Base-by-base conservation (phyloP, 169 alveolate genomes). In the Cytauxzoon felis region DNA sequence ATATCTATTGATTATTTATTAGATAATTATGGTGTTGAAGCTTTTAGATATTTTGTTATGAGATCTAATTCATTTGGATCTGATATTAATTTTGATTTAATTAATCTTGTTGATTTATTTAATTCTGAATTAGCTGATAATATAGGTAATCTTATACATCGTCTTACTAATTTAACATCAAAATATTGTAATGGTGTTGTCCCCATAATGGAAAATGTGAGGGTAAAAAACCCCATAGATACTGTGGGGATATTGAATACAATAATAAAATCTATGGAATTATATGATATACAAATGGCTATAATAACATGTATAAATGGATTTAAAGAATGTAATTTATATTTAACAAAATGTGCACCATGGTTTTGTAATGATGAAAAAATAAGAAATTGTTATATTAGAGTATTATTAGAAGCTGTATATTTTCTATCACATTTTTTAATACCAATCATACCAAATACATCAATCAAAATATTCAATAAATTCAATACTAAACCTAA, bases 401-500 rank as follows among this genome's bases (percentile, higher is more conserved):
- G 97, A 47, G 59, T 82, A n/a, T 83, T 86, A 57, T 78, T 93
- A 52, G 96, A 94, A 79, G 90, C 93, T n/a, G 81, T 92, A 26
- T 94, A 92, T 72, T 83, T 86, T 41, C 61, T 91, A 60, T 92
- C 92, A 11, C 93, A 90, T 69, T 70, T 92, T 64, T 60, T 92
- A 47, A 90, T 90, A 33, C 95, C 96, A 7, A 81, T 90, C 69
- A 68, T 89, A 21, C 95, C 97, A 5, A 30, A 21, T 23, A 90
- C 95, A 0, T 86, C 96, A 16, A 82, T 68, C 0, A 79, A 63
- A 38, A 80, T 92, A 16, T 91, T 90, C 69, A 29, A 66, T 45
- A 82, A 84, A 68, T 71, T 92, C 48, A 82, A 86, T 24, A 81
- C 94, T 4, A 48, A 33, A 13, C 87, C 71, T 21, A 78, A 65